Evolutionary conservation across 306 rosid genomes (phyloP), one percentile per base, ranked within the genome.

Genomic region (Ormosia semicastrata): DNA sequence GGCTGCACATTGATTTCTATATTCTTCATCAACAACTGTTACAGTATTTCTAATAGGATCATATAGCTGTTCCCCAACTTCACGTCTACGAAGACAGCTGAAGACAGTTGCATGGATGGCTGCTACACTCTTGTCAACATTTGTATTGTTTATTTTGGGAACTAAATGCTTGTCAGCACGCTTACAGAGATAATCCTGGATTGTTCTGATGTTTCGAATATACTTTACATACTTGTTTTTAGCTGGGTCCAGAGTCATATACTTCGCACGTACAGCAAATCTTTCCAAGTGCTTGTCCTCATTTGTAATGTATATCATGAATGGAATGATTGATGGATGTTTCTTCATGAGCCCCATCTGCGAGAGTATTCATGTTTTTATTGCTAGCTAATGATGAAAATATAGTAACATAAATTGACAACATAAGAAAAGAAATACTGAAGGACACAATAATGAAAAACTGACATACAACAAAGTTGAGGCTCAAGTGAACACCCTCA

Each of bases 281-380:
- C 98, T 86, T 85, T 95, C 99, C 93, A 90, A 8, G 84, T 95
- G 99, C 79, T 95, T 95, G 47, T 93, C 99, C 93, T 95, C 99
- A 52, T 93, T 93, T 74, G 97, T 80, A 71, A 95, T 95, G 86
- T 89, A 90, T 78, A 95, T 83, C 99, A 95, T 95, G 86, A 95
- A 95, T 53, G 99, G 99, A 82, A 95, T 86, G 79, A 95, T 90
- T 8, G 99, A 93, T 66, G 98, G 97, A 78, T 95, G 99, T 78
- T 93, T 95, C 86, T 93, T 95, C 99, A 95, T 95, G 56, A 95
- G 98, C 68, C 99, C 99, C 99, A 95, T 93, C 98, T 95, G 89
- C 70, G 58, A 17, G 59, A 85, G 63, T 58, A 65, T 70, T 60
- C 39, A 50, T 49, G 69, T 33, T 33, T 49, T 71, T 29, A 78